phyloP scores from a whole-genome alignment of 164 flowering plant species.

The Nymphaea thermarum region DNA sequence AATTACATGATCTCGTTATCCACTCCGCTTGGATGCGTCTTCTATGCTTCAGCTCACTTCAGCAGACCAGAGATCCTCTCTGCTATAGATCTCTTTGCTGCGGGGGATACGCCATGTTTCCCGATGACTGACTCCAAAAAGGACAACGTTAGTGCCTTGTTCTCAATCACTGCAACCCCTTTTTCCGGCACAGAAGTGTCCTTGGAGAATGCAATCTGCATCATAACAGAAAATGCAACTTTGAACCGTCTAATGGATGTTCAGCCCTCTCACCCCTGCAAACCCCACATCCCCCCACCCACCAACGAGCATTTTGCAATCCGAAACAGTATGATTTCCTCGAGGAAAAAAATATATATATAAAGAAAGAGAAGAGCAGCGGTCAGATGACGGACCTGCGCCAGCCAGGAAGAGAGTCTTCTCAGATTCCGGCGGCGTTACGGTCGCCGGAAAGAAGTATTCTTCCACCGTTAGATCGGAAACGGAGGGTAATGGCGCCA shows the following conservation, averaged over 20 bases:
- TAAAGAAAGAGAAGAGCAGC: neutral
- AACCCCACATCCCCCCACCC: neutral
- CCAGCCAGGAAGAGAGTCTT: constrained; percentile 70
- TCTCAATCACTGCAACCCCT: constrained; percentile 42
- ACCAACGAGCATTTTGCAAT: neutral
- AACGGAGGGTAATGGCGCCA: constrained; percentile 2
- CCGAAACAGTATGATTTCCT: no score
- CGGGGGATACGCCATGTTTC: constrained; percentile 58
- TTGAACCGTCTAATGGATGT: constrained; percentile 17
- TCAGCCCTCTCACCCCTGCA: constrained; percentile 76
- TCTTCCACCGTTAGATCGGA: constrained; percentile 40
- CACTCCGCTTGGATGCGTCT: neutral
- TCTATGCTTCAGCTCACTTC: constrained; percentile 2
- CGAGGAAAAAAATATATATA: neutral
- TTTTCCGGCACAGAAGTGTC: constrained; percentile 36
- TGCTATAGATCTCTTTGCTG: constrained; percentile 38
- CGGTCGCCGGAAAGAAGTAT: constrained; percentile 34
- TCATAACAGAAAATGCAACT: neutral
- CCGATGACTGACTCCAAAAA: constrained; percentile 71
- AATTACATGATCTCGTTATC: no score
- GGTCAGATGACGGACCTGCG: constrained; percentile 38
- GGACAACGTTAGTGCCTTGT: constrained; percentile 44
- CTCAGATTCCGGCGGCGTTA: constrained; percentile 48
- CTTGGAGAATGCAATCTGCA: constrained; percentile 57
- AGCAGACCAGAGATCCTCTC: constrained; percentile 13